Percentiles rank a stretch among this genome's conserved stretches.
phyloP scores from a whole-genome alignment of 805 yeast species.

The Isabelozyma gotoi region DNA sequence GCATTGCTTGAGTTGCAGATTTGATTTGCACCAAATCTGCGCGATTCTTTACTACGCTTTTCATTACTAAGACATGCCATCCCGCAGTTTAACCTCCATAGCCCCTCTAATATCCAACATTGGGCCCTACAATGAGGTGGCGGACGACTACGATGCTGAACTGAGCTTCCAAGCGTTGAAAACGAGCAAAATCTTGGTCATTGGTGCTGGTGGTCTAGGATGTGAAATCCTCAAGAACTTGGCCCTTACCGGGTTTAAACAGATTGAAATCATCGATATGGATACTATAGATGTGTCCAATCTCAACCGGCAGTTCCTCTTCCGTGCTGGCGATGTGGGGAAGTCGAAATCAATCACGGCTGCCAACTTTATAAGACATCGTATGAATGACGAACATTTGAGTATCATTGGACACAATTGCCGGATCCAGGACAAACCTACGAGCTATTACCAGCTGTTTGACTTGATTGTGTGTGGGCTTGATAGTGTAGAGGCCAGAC shows the following conservation, averaged over 20 bases:
- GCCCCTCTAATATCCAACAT: constrained; percentile 17
- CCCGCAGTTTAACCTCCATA: constrained; percentile 2
- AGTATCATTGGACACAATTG: constrained; percentile 59
- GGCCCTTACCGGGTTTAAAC: constrained; percentile 64
- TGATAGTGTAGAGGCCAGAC: constrained; percentile 84
- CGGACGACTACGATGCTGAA: constrained; percentile 27
- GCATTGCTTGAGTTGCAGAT: too few relatives aligned
- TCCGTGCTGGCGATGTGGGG: constrained; percentile 62
- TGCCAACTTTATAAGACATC: constrained; percentile 49
- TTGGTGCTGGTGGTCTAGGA: constrained; percentile 85
- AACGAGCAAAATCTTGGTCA: constrained; percentile 35
- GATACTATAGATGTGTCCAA: constrained; percentile 79
- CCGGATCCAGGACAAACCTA: constrained; percentile 57
- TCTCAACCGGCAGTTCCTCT: constrained; percentile 73
- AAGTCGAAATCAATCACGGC: constrained; percentile 67
- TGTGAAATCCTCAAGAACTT: constrained; percentile 76
- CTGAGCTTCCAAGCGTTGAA: constrained; percentile 22
- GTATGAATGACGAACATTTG: constrained; percentile 40
- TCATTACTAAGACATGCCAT: background rate
- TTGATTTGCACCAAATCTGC: too few relatives aligned
- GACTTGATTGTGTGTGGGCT: constrained; percentile 80
- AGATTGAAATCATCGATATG: constrained; percentile 75
- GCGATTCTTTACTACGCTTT: background rate
- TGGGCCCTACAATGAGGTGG: constrained; percentile 43
- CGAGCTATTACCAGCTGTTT: constrained; percentile 65